Base-by-base conservation (phyloP, 768 basidiomycete genomes). In the Omphalotus guepiniiformis region DNA sequence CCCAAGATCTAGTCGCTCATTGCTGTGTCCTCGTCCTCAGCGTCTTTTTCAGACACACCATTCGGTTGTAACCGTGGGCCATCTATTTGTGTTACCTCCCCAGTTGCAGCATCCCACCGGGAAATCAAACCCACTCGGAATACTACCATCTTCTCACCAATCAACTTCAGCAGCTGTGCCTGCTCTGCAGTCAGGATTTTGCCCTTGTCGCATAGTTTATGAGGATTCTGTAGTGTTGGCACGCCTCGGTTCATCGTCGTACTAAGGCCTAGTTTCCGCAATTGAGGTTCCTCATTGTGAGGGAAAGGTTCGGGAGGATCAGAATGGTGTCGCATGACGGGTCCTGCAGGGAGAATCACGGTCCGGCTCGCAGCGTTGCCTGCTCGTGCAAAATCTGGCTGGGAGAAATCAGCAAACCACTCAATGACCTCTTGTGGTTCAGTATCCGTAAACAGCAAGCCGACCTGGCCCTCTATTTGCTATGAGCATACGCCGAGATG, bases 221-320 rank as follows among this genome's bases (percentile, higher is more conserved):
- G 93, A n/a, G 90, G 74, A 38, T 69, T 75, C 46, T 79, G 77
- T 38, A 98, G 69, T 6, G 85, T 88, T 3, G 95, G 94, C 0
- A 96, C 88, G 46, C 96, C 96, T 57, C 79, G 81, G 48, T 85
- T 80, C 75, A 99, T 78, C 25, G 74, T 78, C 15, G 94, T 98
- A 42, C 81, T 73, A 26, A 99, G 69, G 6, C 96, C 96, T 28
- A 98, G 78, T 64, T 89, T 90, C 47, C 96, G 83, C 43, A 99
- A 75, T 62, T 98, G 95, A 18, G 94, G 93, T 53, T 99, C 96
- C 71, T 98, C 93, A 58, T 93, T 93, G 65, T 97, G 93, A 29
- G 96, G 93, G 66, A 98, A 56, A 2, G 91, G 87, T 55, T 93
- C 85, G 30, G 86, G 80, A 0, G 86, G 88, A 53, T 88, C 84